Evolutionary conservation across 2,329 filamentous ascomycete species (phyloP).

Genomic region (Colletotrichum coccodes): DNA sequence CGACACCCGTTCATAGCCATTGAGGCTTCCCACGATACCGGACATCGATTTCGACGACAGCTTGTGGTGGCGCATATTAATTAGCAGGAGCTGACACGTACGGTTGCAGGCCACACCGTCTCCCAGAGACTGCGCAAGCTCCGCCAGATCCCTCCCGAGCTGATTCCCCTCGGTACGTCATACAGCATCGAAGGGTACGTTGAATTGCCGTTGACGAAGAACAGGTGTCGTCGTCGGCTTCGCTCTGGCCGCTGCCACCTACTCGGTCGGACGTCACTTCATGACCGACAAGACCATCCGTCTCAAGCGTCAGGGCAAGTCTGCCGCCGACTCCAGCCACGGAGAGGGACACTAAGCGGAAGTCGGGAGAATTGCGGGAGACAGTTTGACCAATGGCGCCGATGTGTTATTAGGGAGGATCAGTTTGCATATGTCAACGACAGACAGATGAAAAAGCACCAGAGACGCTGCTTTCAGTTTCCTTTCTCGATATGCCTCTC

Average conservation of each 20-base stretch:
- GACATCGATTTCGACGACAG: conserved; percentile 11
- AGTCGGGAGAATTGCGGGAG: conserved; percentile 22
- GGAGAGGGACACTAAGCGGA: conserved; percentile 43
- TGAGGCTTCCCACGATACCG: conserved; percentile 17
- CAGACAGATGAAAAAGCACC: conserved; percentile 32
- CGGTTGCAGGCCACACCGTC: conserved; percentile 84
- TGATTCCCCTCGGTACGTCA: conserved; percentile 89
- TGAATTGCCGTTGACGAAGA: conserved; percentile 1
- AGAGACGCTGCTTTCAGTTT: conserved; percentile 31
- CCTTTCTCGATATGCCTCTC: conserved; percentile 26
- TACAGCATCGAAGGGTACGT: conserved; percentile 23
- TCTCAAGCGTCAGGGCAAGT: conserved; percentile 74
- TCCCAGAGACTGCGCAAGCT: conserved; percentile 93
- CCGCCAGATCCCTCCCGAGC: conserved; percentile 90
- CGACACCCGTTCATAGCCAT: conserved; percentile 35
- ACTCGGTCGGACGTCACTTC: conserved; percentile 87
- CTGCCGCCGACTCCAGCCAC: conserved; percentile 47
- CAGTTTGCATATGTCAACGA: conserved; percentile 34
- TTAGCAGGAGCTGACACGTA: conserved; percentile 11
- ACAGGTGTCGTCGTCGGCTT: conserved; percentile 88
- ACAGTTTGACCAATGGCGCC: conserved; percentile 21
- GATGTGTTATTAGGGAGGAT: conserved; percentile 32
- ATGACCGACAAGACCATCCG: conserved; percentile 91
- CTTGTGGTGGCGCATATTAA: conserved; percentile 11
- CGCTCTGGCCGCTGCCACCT: conserved; percentile 82